A percentile compares a stretch with the other conserved stretches of the same genome.
These are phyloP conservation scores for Pythium dissimile DNA, from an alignment of 352 stramenopile species.

Conservation along the genomic window DNA sequence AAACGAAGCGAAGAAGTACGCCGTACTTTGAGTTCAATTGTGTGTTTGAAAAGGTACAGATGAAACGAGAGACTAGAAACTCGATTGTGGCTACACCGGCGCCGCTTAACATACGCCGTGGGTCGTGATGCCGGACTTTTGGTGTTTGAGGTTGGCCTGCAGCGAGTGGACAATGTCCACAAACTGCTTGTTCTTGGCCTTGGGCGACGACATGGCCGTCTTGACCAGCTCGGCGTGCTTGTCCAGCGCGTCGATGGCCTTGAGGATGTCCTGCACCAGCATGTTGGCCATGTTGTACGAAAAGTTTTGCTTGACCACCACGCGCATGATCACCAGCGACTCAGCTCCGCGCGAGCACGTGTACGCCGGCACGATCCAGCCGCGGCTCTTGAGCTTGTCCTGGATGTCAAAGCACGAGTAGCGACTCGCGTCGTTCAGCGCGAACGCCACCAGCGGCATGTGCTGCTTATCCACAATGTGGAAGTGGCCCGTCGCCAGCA, in stretches of 20 bases:
- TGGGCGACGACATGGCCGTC: conserved; percentile 75
- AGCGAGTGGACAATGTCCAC: conserved; percentile 65
- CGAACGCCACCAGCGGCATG: conserved; percentile 89
- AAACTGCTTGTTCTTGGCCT: conserved; percentile 69
- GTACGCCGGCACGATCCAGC: conserved; percentile 91
- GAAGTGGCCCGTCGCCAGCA: conserved; percentile 84
- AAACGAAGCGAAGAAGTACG: no score
- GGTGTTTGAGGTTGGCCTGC: conserved; percentile 66
- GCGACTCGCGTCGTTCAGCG: conserved; percentile 71
- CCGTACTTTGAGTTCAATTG: no score
- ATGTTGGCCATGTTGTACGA: conserved; percentile 87
- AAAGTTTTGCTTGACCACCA: conserved; percentile 91
- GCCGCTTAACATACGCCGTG: conserved; percentile 71
- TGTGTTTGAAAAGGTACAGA: no score
- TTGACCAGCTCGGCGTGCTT: conserved; percentile 73
- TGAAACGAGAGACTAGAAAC: not conserved
- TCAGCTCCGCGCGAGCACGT: conserved; percentile 82
- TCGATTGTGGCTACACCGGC: not conserved
- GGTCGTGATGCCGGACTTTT: conserved; percentile 70
- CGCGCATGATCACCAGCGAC: conserved; percentile 86
- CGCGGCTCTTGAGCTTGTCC: conserved; percentile 81
- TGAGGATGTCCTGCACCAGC: conserved; percentile 83
- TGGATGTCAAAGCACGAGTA: conserved; percentile 91
- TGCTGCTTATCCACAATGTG: conserved; percentile 88
- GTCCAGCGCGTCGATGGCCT: conserved; percentile 78